Evolutionary conservation across 108 stramenopile genomes (phyloP).

Genomic region (Poteriospumella lacustris): DNA sequence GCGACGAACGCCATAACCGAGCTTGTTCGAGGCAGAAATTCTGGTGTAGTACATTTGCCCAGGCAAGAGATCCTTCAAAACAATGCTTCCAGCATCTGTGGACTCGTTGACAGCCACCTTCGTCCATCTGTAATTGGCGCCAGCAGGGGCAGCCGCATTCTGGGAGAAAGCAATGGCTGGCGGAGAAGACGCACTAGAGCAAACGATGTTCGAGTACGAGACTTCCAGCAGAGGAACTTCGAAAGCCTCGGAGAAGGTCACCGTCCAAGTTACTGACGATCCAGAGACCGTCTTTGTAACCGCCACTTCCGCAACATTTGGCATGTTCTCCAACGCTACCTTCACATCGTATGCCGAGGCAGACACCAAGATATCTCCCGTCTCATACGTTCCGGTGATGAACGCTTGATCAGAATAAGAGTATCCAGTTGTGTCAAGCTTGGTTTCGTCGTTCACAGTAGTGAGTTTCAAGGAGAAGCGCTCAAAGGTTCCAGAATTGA

Average conservation of each 20-base stretch:
- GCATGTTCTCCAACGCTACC: constrained; percentile 17
- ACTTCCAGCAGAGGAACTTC: constrained; percentile 14
- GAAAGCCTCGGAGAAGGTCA: constrained; percentile 24
- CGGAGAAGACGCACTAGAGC: background rate
- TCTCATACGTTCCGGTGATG: constrained; percentile 7
- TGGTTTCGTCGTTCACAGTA: background rate
- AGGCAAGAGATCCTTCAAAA: constrained; percentile 7
- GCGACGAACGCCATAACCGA: constrained; percentile 23
- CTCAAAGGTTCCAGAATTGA: background rate
- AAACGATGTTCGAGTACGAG: background rate
- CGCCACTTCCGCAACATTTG: constrained; percentile 24
- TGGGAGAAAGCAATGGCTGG: background rate
- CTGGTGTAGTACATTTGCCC: constrained; percentile 16
- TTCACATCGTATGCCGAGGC: background rate
- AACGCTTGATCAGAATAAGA: background rate
- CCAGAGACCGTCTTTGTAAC: background rate
- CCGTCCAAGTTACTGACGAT: background rate
- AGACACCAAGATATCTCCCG: constrained; percentile 3
- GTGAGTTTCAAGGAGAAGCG: constrained; percentile 18
- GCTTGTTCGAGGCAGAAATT: background rate
- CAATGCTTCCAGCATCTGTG: background rate
- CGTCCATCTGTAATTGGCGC: background rate
- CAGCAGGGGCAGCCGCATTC: background rate
- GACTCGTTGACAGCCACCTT: background rate
- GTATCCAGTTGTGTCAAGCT: background rate